Evolutionary conservation across 805 yeast species (phyloP), one percentile per base, ranked within the genome.

Genomic region (Nakazawaea ishiwadae): DNA sequence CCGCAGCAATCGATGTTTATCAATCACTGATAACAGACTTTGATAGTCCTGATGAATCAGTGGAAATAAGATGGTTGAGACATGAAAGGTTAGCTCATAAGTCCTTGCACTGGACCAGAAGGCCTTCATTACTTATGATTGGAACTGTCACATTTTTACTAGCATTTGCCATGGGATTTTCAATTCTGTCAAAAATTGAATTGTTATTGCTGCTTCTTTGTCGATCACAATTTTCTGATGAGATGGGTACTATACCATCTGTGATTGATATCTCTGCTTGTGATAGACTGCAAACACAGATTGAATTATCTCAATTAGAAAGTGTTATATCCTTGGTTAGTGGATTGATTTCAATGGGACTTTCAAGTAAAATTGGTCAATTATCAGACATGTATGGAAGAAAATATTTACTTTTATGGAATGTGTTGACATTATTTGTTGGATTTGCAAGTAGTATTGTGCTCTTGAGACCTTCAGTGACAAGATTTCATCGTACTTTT

Each of bases 351-450:
- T 63, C 69, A 17, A 61, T 76, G 30, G 43, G 75, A 3, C 69
- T 75, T 10, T 58, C 74, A 43, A 80, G 82, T 1, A 75, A 75
- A 46, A 58, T 79, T 44, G 77, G 81, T 2, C 75, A 75, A 37
- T 55, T 74, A n/a, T 71, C 80, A 9, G 85, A 79, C 52, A 57
- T 74, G 31, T 58, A 64, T 46, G 86, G 86, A 2, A 62, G 86
- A 45, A 69, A 70, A 27, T 56, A 63, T n/a, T 61, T 72, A 2
- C 58, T 78, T 32, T 50, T 59, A 3, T 48, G 55, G 12, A 55
- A 19, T 21, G 6, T 30, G 18, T 5, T 30, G 15, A 14, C 27
- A n/a, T 15, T 15, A n/a, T 21, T 37, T 11, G 3, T 30, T 8
- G 14, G 20, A 7, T 19, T 7, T 4, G 21, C 15, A 5, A 7